Base-by-base conservation (phyloP, 192 early-diverging fungal species). In the Lobosporangium transversale region DNA sequence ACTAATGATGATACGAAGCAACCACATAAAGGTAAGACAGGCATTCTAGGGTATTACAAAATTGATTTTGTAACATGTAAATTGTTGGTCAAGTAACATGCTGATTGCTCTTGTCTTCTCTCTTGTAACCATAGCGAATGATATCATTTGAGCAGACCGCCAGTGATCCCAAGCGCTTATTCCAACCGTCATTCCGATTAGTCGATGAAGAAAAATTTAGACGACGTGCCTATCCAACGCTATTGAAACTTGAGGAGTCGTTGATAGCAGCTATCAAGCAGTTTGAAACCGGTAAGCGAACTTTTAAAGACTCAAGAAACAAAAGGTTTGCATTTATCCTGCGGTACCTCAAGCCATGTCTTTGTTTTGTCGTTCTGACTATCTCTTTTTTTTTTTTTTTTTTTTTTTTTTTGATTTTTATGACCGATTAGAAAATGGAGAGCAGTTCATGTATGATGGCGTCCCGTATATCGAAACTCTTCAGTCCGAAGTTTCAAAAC, bases 131-230 rank as follows among this genome's bases (percentile, higher is more conserved):
- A 56, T 24, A 88, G 83, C 81, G 80, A 68, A 94, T 94, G 87
- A 81, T 85, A 26, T 85, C 91, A 8, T 95, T 95, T 69, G 93
- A 95, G 68, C 84, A 82, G 45, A 81, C 85, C 0, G 93, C 93
- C 2, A 90, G 85, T 0, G 92, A 95, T 57, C 93, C 93, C 11
- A 80, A 82, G 30, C 79, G 93, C 29, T 70, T 95, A 21, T 92
- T 92, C 53, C 81, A 87, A 52, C 75, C 84, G 21, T 94, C 92
- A 0, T 94, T 95, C 73, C 89, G 87, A 62, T 76, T 95, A n/a
- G 59, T 91, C 26, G 93, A 95, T 68, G 93, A 95, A 67, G 93
- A 94, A 43, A 84, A 86, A 70, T 95, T 90, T 79, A 66, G 93
- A 29, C 93, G 93, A 45, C 84, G 88, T 1, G 92, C 90, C 31